Conservation (phyloP, 2,329 filamentous ascomycete genomes). For the Ascochyta koolunga region DNA sequence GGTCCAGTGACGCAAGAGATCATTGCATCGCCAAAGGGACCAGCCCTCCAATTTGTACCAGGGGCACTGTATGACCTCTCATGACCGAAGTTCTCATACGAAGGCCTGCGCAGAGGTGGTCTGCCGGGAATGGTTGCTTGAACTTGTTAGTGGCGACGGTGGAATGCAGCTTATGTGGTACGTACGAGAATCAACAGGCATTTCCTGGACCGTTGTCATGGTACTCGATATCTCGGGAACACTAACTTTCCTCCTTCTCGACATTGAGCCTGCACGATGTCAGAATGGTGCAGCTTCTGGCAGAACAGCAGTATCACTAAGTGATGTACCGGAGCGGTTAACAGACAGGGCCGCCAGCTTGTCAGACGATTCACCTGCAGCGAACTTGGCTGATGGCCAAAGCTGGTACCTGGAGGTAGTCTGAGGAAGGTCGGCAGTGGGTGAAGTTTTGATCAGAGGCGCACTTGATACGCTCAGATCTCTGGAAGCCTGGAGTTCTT, state of each 20-base stretch:
- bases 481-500: slow-evolving; percentile 37
- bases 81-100: slow-evolving; percentile 43
- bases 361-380: slow-evolving; percentile 37
- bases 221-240: slow-evolving; percentile 47
- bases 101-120: slow-evolving; percentile 46
- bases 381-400: slow-evolving; percentile 44
- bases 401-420: slow-evolving; percentile 43
- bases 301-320: slow-evolving; percentile 48
- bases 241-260: slow-evolving; percentile 49
- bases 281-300: slow-evolving; percentile 42
- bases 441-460: slow-evolving; percentile 36
- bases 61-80: slow-evolving; percentile 50
- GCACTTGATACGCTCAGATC: slow-evolving; percentile 26
- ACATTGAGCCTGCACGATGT: slow-evolving; percentile 47
- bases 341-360: slow-evolving; percentile 46
- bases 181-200: slow-evolving; percentile 50
- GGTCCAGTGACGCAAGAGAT: slow-evolving; percentile 48
- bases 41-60: slow-evolving; percentile 45
- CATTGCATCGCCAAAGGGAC: slow-evolving; percentile 50
- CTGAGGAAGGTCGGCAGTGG: slow-evolving; percentile 34
- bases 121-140: slow-evolving; percentile 50
- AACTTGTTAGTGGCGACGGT: slow-evolving; percentile 18
- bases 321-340: slow-evolving; percentile 47
- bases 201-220: slow-evolving; percentile 49
- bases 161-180: not conserved